Conservation (phyloP, 2,329 filamentous ascomycete genomes). For the Colletotrichum costaricense region DNA sequence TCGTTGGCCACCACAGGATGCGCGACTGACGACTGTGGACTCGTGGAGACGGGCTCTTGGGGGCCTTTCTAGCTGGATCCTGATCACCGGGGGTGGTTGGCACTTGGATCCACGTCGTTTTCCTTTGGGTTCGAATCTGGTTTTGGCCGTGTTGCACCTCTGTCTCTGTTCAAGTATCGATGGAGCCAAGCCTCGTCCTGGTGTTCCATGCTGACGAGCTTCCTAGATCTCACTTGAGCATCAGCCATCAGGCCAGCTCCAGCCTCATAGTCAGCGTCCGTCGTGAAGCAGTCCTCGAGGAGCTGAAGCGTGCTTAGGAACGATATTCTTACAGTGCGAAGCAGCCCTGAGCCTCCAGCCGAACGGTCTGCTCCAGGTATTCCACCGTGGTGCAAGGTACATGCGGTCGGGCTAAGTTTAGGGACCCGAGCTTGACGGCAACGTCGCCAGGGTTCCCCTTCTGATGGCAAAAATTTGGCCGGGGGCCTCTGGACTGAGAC, state of each 20-base stretch:
- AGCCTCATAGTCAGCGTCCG: neutral
- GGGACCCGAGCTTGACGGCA: conserved; percentile 5
- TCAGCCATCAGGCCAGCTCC: neutral
- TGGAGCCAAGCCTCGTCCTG: neutral
- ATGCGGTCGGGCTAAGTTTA: conserved; percentile 14
- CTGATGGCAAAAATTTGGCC: neutral
- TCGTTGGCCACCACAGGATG: conserved; percentile 16
- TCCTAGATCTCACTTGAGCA: neutral
- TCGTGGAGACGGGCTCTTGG: neutral
- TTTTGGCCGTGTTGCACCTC: conserved; percentile 5
- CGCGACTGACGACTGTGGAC: conserved; percentile 14
- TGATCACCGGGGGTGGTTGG: neutral
- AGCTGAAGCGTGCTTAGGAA: neutral
- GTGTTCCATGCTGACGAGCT: neutral
- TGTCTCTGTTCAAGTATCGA: neutral
- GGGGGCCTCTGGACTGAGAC: conserved; percentile 10
- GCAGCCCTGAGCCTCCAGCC: too few relatives aligned
- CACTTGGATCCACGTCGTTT: conserved; percentile 9
- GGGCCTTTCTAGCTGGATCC: neutral
- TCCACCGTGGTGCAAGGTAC: conserved; percentile 12
- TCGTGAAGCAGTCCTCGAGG: neutral
- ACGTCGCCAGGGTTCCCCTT: conserved; percentile 27
- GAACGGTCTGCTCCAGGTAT: neutral
- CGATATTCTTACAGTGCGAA: neutral
- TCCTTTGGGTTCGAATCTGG: neutral